A percentile compares a stretch with the other conserved stretches of the same genome.
phyloP scores from a whole-genome alignment of 257 asterid genomes.

The Jacaranda copaia region DNA sequence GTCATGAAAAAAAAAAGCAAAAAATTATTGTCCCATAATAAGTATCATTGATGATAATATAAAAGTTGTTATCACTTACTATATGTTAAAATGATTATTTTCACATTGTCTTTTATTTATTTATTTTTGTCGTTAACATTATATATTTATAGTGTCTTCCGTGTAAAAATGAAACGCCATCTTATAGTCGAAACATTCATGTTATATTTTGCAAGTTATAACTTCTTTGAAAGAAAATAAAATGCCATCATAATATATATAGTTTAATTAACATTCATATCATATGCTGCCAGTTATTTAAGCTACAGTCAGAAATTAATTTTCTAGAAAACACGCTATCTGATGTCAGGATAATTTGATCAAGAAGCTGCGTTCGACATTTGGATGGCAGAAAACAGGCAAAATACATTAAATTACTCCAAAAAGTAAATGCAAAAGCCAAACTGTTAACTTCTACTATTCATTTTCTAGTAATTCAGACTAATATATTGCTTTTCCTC shows the following conservation, averaged over 20 bases:
- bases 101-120: no score
- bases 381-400: not conserved
- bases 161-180: no score
- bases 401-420: conserved; percentile 21
- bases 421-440: not conserved
- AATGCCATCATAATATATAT: not conserved
- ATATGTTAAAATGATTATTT: no score
- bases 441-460: not conserved
- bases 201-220: no score
- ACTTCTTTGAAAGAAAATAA: no score
- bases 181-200: no score
- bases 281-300: not conserved
- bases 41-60: no score
- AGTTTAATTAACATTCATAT: not conserved
- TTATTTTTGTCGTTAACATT: no score
- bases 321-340: not conserved
- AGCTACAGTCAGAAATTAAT: conserved; percentile 5
- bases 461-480: conserved; percentile 17
- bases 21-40: no score
- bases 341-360: conserved; percentile 35
- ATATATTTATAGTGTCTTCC: not conserved
- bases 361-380: conserved; percentile 21
- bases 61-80: no score
- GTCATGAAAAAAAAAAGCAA: no score
- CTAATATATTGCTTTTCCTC: not conserved